Percentiles rank a stretch among this genome's conserved stretches.
Conservation (phyloP, 176 grass and related monocot species). For the Luzula sylvatica region DNA sequence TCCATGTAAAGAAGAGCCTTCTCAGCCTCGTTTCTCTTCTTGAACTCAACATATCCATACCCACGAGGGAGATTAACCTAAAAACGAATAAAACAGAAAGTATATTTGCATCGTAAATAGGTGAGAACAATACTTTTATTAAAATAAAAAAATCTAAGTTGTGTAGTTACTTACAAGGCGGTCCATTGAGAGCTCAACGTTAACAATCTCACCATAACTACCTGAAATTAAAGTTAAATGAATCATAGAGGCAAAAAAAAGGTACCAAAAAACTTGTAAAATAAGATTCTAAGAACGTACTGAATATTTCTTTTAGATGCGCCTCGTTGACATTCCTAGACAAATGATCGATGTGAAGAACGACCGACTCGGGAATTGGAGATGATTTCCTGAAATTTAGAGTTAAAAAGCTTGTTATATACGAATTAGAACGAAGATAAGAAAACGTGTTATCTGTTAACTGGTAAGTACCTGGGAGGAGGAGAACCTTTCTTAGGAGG, state of each 20-base stretch:
- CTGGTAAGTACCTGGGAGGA: slow-evolving; percentile 29
- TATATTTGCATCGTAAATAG: neutral
- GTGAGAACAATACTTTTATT: neutral
- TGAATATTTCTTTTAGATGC: slow-evolving; percentile 97
- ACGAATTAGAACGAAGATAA: neutral
- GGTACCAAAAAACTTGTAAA: no score
- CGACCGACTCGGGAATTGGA: slow-evolving; percentile 58
- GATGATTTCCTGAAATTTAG: slow-evolving; percentile 75
- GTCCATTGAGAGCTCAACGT: slow-evolving; percentile 92
- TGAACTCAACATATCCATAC: slow-evolving; percentile 96
- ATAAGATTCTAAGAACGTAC: slow-evolving; percentile 30
- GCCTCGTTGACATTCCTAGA: slow-evolving; percentile 95
- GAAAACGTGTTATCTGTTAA: neutral
- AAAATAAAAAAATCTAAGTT: neutral
- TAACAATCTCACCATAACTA: slow-evolving; percentile 78
- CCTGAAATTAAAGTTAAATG: slow-evolving; percentile 52
- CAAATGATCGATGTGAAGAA: slow-evolving; percentile 90
- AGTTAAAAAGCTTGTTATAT: slow-evolving; percentile 6
- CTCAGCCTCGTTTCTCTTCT: slow-evolving; percentile 90
- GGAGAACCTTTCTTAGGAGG: slow-evolving; percentile 70
- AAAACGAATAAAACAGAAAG: slow-evolving; percentile 13
- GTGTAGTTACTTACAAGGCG: slow-evolving; percentile 46
- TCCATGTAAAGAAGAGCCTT: slow-evolving; percentile 99
- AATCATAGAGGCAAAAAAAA: neutral
- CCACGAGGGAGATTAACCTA: slow-evolving; percentile 99